phyloP scores from a whole-genome alignment of 345 rosid genomes.

The Hibiscus syriacus region DNA sequence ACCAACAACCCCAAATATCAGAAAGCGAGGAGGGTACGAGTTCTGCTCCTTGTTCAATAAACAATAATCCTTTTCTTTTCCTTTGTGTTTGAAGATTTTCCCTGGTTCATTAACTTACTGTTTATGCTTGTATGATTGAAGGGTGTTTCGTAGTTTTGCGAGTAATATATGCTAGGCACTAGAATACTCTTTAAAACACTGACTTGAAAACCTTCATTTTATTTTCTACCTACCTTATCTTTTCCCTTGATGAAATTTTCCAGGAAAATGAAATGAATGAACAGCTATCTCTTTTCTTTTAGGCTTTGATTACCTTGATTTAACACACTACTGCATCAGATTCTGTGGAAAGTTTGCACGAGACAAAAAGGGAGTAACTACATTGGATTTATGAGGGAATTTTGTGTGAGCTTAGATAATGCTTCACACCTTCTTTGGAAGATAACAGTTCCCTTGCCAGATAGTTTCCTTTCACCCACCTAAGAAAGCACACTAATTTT shows the following conservation, averaged over 20 bases:
- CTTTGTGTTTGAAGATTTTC: not conserved
- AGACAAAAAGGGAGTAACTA: not conserved
- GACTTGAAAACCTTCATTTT: too few relatives aligned
- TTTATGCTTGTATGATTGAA: not conserved
- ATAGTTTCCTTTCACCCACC: constrained; percentile 7
- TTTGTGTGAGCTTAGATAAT: constrained; percentile 4
- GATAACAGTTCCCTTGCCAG: not conserved
- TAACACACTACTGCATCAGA: not conserved
- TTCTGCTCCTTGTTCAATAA: constrained; percentile 27
- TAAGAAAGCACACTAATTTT: not conserved
- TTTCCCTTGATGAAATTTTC: not conserved
- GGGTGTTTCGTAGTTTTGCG: too few relatives aligned
- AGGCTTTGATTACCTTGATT: constrained; percentile 4
- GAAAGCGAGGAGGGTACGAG: constrained; percentile 46
- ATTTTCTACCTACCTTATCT: too few relatives aligned
- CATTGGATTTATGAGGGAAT: not conserved
- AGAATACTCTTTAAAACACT: too few relatives aligned
- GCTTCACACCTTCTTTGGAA: not conserved
- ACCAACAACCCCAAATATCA: constrained; percentile 29
- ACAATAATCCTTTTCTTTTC: not conserved
- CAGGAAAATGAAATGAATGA: not conserved
- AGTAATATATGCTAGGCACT: too few relatives aligned
- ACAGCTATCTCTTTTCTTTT: not conserved
- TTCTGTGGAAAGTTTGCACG: not conserved
- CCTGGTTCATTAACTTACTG: not conserved